Conservation (phyloP, 1,139 yeast genomes). For the Saccharomycopsis phalli region DNA sequence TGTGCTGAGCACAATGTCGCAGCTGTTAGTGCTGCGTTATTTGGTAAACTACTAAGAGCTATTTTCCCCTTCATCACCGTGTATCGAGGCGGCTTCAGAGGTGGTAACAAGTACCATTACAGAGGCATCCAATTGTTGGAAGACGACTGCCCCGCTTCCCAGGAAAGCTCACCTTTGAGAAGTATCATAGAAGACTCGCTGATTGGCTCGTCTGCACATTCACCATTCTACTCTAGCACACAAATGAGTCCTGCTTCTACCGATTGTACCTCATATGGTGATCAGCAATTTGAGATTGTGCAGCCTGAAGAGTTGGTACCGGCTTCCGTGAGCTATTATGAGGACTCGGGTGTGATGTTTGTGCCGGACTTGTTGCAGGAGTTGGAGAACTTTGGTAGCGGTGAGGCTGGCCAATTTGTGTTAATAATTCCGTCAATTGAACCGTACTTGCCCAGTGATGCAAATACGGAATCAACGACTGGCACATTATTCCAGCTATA, state of each 20-base stretch:
- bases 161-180: slow-evolving; percentile 17
- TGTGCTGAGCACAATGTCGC: slow-evolving; percentile 60
- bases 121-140: slow-evolving; percentile 69
- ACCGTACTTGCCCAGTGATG: slow-evolving; percentile 39
- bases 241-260: slow-evolving; percentile 11
- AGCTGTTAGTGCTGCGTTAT: slow-evolving; percentile 79
- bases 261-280: slow-evolving; percentile 10
- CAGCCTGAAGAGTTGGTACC: no score
- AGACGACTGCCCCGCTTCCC: slow-evolving; percentile 29
- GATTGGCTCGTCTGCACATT: slow-evolving; percentile 20
- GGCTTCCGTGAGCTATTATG: background rate
- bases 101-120: slow-evolving; percentile 84
- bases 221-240: slow-evolving; percentile 21
- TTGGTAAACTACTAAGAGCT: slow-evolving; percentile 74
- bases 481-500: slow-evolving; percentile 54
- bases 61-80: slow-evolving; percentile 71
- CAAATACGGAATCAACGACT: slow-evolving; percentile 47
- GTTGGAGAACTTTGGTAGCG: slow-evolving; percentile 2
- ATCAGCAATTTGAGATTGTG: background rate
- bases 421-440: slow-evolving; percentile 45
- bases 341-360: slow-evolving; percentile 2
- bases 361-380: background rate
- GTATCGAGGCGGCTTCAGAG: slow-evolving; percentile 79
- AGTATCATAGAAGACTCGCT: slow-evolving; percentile 21
- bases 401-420: slow-evolving; percentile 8